Evolutionary conservation across 306 rosid species (phyloP), one percentile per base, ranked within the genome.

Genomic region (Acacia crassicarpa): DNA sequence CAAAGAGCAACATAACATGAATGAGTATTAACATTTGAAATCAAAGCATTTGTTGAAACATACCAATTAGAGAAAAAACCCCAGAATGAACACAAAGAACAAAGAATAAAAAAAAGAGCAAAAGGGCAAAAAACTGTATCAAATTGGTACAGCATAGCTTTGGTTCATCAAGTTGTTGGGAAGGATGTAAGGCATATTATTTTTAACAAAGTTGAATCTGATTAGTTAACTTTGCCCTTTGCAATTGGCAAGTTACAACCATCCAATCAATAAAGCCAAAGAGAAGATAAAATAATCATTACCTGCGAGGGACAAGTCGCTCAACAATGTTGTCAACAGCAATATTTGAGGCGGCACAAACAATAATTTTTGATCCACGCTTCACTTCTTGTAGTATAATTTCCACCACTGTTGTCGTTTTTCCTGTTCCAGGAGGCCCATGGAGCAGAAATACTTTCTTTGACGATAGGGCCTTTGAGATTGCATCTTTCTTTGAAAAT

Each of bases 291-390:
- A 58, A 86, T 63, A 68, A 66, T 38, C 70, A 73, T 71, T 86
- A 93, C 99, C 92, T 92, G 72, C 89, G 96, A 79, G 91, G 87
- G 77, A 89, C 98, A 53, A 95, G 92, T 77, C 98, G 89, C 90
- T 95, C 99, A 81, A 95, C 99, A 45, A 95, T 92, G 96, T 95
- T 95, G 87, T 95, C 99, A 70, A 95, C 98, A 83, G 99, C 99
- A 91, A 95, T 95, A 86, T 93, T 95, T 54, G 99, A 95, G 81
- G 98, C 99, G 68, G 99, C 99, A 83, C 99, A 95, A 58, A 92
- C 98, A 35, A 95, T 96, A 85, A 95, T 89, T 89, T 95, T 95
- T 79, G 98, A 92, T 82, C 97, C 99, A 81, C 94, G 94, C 83
- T 95, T 93, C 67, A 95, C 93, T 90, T 95, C 99, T 91, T 93